Evolutionary conservation across 805 yeast genomes (phyloP), one percentile per base, ranked within the genome.

Genomic region (Scheffersomyces spartinae): DNA sequence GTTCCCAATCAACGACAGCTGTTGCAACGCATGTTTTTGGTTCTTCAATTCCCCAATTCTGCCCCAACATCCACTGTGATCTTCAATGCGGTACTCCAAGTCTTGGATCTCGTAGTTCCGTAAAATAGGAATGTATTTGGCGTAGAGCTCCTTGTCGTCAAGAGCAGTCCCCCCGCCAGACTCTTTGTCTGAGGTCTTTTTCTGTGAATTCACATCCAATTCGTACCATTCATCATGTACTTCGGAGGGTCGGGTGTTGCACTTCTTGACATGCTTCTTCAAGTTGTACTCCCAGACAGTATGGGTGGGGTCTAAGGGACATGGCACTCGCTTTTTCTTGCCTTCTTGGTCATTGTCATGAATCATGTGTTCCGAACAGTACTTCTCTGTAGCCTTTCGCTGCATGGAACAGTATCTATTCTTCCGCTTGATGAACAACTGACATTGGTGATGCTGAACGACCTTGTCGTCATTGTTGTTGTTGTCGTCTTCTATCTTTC

Each of bases 21-120:
- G 96, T 45, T 85, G 96, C 3, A 64, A 44, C 1, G 88, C 78
- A 52, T 85, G 95, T 41, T 84, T 84, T 33, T 63, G 68, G 45
- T 74, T 72, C 13, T 55, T 56, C 17, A 74, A 48, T 35, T 69
- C 68, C 4, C 50, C 50, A 24, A 70, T 52, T 30, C 85, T 53
- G 8, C 23, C 17, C 10, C 42, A 31, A 15, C 59, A 43, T 1
- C 63, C 64, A 1, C 32, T 16, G 29, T 60, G 64, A 10, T 28
- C 29, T 9, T 34, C 24, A 3, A 33, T 26, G 9, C 30, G 31
- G 8, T 33, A 24, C 9, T 30, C 31, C 16, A 54, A 34, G 2
- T 46, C 42, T 10, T 31, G 34, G 23, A 40, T 40, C 7, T 29
- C 17, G 11, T 36, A 23, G 5, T 17, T 21, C 15, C 32, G 31